Percentiles rank a stretch among this genome's conserved stretches.
These are phyloP conservation scores for Globisporangium ultimum DNA, from an alignment of 352 stramenopile genomes.

Conservation along the genomic window DNA sequence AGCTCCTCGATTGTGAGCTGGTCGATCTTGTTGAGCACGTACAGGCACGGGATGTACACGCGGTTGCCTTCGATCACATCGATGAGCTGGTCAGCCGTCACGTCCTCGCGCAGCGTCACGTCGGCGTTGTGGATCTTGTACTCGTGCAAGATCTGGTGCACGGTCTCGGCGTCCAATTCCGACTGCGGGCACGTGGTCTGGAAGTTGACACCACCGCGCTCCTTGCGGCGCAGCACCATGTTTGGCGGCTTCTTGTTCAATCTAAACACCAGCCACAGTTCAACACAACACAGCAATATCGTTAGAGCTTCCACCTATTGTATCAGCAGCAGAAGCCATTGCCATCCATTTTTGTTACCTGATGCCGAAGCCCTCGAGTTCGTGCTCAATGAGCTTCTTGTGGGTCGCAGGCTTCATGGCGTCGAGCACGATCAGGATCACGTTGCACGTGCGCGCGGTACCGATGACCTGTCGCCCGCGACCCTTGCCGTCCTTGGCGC, in stretches of 20 bases:
- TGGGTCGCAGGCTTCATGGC: slow-evolving; percentile 96
- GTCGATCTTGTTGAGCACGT: slow-evolving; percentile 99
- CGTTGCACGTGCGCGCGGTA: slow-evolving; percentile 96
- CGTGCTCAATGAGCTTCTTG: slow-evolving; percentile 98
- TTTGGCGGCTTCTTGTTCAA: slow-evolving; percentile 98
- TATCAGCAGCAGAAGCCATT: neutral
- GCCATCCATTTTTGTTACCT: slow-evolving; percentile 29
- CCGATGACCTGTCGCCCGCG: slow-evolving; percentile 96
- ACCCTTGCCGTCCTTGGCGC: slow-evolving; percentile 97
- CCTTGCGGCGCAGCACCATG: slow-evolving; percentile 96
- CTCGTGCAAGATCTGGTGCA: slow-evolving; percentile 95
- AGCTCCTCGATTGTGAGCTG: slow-evolving; percentile 98
- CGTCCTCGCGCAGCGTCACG: slow-evolving; percentile 94
- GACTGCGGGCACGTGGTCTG: slow-evolving; percentile 91
- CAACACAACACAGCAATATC: neutral
- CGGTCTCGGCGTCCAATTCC: slow-evolving; percentile 94
- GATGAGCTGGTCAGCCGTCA: slow-evolving; percentile 98
- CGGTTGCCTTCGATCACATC: slow-evolving; percentile 99
- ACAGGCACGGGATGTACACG: slow-evolving; percentile 97
- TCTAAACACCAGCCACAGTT: slow-evolving; percentile 10
- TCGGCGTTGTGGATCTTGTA: slow-evolving; percentile 99
- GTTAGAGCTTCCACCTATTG: neutral
- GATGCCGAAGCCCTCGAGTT: slow-evolving; percentile 98
- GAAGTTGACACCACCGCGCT: slow-evolving; percentile 97
- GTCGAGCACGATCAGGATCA: slow-evolving; percentile 98